phyloP scores from a whole-genome alignment of 108 stramenopile genomes.

The Aureococcus anophagefferens region DNA sequence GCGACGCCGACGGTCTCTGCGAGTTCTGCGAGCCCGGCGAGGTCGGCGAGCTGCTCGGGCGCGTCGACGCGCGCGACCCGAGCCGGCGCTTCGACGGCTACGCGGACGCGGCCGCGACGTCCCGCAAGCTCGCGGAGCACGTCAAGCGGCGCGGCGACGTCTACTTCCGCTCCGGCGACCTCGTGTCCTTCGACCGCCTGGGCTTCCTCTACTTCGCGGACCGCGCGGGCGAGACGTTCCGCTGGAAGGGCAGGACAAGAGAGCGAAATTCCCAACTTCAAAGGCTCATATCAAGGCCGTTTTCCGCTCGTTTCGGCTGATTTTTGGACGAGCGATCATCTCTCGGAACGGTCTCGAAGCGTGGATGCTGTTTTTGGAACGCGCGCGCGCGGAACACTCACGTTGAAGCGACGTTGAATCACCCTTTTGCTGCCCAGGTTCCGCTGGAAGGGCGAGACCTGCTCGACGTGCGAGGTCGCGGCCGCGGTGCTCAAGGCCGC shows the following conservation, averaged over 20 bases:
- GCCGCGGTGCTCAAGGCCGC: too few relatives aligned
- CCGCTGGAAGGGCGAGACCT: conserved; percentile 58
- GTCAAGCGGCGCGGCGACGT: conserved; percentile 30
- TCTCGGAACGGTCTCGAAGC: too few relatives aligned
- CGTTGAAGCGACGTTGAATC: too few relatives aligned
- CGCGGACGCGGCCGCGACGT: conserved; percentile 31
- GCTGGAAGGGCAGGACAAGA: conserved; percentile 58
- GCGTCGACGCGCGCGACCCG: conserved; percentile 19
- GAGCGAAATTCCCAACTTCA: too few relatives aligned
- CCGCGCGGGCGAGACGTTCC: conserved; percentile 52
- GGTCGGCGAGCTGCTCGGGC: conserved; percentile 39
- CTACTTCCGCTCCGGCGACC: conserved; percentile 45
- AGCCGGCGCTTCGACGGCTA: conserved; percentile 39
- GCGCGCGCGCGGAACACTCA: too few relatives aligned
- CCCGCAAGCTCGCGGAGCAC: conserved; percentile 38
- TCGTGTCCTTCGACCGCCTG: conserved; percentile 26
- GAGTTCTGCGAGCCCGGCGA: conserved; percentile 21
- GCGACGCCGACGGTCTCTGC: conserved; percentile 30
- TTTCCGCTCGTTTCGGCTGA: too few relatives aligned
- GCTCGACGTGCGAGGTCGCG: conserved; percentile 44
- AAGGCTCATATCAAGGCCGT: too few relatives aligned
- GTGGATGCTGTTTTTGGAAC: too few relatives aligned
- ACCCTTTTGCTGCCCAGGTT: too few relatives aligned
- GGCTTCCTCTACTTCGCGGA: conserved; percentile 46
- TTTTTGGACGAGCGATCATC: too few relatives aligned